Conservation (phyloP, 2,329 filamentous ascomycete species). For the Apiospora arundinis region DNA sequence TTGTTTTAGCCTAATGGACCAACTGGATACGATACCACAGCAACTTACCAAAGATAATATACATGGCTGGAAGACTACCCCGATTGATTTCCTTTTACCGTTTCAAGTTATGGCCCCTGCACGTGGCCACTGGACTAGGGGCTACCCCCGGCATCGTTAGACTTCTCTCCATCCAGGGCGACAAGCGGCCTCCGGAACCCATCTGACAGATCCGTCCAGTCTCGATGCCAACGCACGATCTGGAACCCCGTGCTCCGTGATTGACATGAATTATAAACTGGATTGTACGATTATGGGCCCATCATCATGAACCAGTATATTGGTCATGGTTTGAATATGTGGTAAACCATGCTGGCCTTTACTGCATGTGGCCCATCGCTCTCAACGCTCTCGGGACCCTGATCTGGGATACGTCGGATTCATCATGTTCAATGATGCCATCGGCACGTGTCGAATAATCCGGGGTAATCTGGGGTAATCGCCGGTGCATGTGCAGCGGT, state of each 20-base stretch:
- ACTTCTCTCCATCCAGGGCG: neutral
- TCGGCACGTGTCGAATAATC: neutral
- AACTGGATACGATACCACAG: neutral
- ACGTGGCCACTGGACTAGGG: neutral
- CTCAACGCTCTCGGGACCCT: neutral
- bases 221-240: too few species aligned
- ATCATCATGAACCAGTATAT: neutral
- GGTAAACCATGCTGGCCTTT: too few species aligned
- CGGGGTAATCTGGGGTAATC: neutral
- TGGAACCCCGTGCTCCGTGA: neutral
- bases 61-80: neutral
- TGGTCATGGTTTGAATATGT: neutral
- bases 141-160: neutral
- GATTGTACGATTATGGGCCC: neutral
- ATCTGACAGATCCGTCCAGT: neutral
- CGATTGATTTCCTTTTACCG: neutral
- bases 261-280: neutral
- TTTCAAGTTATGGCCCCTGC: neutral
- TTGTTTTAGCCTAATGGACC: neutral
- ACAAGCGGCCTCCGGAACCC: neutral
- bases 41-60: neutral
- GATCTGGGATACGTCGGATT: neutral
- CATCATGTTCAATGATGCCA: neutral
- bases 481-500: neutral
- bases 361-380: neutral